Evolutionary conservation across 805 yeast genomes (phyloP).

Genomic region (Metschnikowia similis): DNA sequence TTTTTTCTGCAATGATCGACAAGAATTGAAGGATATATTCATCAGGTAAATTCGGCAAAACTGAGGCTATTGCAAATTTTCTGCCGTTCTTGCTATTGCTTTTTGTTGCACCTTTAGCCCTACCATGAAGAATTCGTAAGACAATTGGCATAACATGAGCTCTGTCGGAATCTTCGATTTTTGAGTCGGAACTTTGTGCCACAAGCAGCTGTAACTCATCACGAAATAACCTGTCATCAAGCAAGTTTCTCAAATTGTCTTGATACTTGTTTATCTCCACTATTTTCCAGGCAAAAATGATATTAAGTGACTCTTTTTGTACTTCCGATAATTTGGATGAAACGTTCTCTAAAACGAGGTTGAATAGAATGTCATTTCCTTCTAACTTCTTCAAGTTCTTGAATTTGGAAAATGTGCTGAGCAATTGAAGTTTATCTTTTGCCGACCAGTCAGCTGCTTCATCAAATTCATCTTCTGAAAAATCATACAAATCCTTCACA

Average conservation of each 20-base stretch:
- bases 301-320: constrained; percentile 70
- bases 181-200: constrained; percentile 43
- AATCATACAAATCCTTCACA: constrained; percentile 24
- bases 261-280: constrained; percentile 59
- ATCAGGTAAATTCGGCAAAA: constrained; percentile 54
- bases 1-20: constrained; percentile 53
- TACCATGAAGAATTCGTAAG: constrained; percentile 76
- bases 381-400: constrained; percentile 55
- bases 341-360: constrained; percentile 51
- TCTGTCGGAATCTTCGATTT: constrained; percentile 59
- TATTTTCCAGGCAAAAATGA: constrained; percentile 61
- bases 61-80: constrained; percentile 63
- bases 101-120: constrained; percentile 65
- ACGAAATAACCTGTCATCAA: constrained; percentile 79
- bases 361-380: constrained; percentile 50
- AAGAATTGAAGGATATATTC: constrained; percentile 57
- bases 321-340: constrained; percentile 57
- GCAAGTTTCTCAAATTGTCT: constrained; percentile 66
- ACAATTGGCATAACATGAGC: constrained; percentile 63
- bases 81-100: constrained; percentile 71
- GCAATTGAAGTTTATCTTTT: constrained; percentile 52
- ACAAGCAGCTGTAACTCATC: constrained; percentile 76
- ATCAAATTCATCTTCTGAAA: constrained; percentile 24
- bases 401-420: constrained; percentile 63
- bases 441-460: constrained; percentile 36